Percentiles rank a stretch among this genome's conserved stretches.
These are phyloP conservation scores for Chlamydomonas schloesseri DNA, from an alignment of 139 green algal genomes.

Conservation along the genomic window DNA sequence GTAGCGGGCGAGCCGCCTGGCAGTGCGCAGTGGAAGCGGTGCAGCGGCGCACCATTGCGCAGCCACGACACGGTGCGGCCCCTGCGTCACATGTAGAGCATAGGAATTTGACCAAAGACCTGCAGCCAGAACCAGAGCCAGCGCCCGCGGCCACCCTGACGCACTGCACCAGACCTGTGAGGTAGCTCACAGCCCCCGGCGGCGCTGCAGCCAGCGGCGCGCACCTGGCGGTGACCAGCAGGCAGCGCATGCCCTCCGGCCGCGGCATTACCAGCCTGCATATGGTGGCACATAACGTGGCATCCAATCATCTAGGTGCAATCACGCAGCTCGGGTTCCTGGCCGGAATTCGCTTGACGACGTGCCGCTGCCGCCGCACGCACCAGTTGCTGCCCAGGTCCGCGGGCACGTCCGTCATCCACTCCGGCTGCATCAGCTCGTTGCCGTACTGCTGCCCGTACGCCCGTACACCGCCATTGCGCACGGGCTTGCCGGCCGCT, in stretches of 20 bases:
- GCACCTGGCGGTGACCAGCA: conserved; percentile 75
- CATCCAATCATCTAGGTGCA: no score
- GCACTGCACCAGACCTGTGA: no score
- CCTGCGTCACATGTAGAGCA: conserved; percentile 6
- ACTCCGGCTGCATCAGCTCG: conserved; percentile 92
- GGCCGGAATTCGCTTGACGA: no score
- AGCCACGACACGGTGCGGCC: conserved; percentile 61
- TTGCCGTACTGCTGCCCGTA: conserved; percentile 65
- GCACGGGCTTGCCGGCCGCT: background rate
- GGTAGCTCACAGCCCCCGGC: background rate
- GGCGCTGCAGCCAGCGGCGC: no score
- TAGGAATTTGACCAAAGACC: no score
- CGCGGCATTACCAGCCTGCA: conserved; percentile 85
- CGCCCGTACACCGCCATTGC: background rate
- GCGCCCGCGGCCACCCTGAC: no score
- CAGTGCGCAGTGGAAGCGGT: conserved; percentile 46
- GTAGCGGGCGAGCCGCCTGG: conserved; percentile 25
- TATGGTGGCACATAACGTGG: background rate
- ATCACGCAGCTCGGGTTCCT: no score
- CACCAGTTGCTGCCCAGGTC: conserved; percentile 82
- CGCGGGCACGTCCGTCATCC: conserved; percentile 88
- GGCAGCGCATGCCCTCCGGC: conserved; percentile 88
- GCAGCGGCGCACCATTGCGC: conserved; percentile 51
- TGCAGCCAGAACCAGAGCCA: no score
- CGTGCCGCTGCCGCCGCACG: no score